These are phyloP conservation scores for Ophiostoma sp. DNA, from an alignment of 2,329 filamentous ascomycete genomes.

Conservation along the genomic window DNA sequence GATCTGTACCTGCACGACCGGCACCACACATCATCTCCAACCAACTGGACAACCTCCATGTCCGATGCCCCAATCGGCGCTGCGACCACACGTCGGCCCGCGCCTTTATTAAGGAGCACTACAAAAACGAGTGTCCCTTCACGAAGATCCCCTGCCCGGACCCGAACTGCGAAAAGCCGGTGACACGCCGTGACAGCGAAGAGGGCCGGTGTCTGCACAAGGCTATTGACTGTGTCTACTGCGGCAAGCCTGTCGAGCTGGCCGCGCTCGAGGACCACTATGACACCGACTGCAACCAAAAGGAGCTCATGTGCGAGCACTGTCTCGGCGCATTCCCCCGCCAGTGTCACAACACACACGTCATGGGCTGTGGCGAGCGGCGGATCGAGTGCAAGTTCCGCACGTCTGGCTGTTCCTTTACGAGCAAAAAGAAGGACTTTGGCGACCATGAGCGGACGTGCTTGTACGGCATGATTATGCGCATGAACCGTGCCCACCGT, in stretches of 20 bases:
- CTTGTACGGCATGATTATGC: slow-evolving; percentile 46
- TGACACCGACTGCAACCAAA: slow-evolving; percentile 46
- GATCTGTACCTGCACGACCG: slow-evolving; percentile 29
- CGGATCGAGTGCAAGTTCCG: slow-evolving; percentile 49
- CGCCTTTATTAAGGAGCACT: slow-evolving; percentile 57
- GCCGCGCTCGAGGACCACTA: slow-evolving; percentile 50
- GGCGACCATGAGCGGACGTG: slow-evolving; percentile 51
- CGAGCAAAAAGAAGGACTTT: slow-evolving; percentile 43
- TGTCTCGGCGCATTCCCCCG: slow-evolving; percentile 50
- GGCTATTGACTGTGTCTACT: slow-evolving; percentile 54
- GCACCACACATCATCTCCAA: slow-evolving; percentile 54
- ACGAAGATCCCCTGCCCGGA: slow-evolving; percentile 58
- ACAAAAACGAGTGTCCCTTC: slow-evolving; percentile 57
- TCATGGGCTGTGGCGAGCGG: slow-evolving; percentile 48
- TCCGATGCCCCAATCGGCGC: slow-evolving; percentile 60
- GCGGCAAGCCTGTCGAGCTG: slow-evolving; percentile 50
- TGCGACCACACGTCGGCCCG: slow-evolving; percentile 54
- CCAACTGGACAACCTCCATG: slow-evolving; percentile 60
- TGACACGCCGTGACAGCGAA: slow-evolving; percentile 52
- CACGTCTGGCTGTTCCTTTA: slow-evolving; percentile 50
- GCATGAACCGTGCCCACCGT: slow-evolving; percentile 27
- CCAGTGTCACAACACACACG: slow-evolving; percentile 50
- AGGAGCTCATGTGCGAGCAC: slow-evolving; percentile 50
- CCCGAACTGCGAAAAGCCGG: slow-evolving; percentile 50
- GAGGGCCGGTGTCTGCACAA: slow-evolving; percentile 57